Evolutionary conservation across 352 stramenopile species (phyloP).

Genomic region (Pythium folliculosum): DNA sequence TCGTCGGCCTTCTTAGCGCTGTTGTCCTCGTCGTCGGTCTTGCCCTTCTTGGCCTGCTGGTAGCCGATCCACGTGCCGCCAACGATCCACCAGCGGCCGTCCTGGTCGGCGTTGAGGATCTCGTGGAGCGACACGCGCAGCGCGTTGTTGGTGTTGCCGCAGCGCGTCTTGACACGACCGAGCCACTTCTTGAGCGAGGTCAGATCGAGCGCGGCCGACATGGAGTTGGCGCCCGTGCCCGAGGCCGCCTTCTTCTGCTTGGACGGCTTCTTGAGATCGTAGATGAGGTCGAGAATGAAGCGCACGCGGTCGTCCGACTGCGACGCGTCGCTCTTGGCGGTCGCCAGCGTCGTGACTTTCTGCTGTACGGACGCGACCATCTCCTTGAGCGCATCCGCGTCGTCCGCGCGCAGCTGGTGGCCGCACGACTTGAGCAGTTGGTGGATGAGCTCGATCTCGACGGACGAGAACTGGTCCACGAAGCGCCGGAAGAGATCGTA

Average conservation of each 20-base stretch:
- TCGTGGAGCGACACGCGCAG: constrained; percentile 76
- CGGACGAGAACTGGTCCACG: constrained; percentile 64
- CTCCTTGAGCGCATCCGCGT: constrained; percentile 80
- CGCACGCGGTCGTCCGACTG: constrained; percentile 58
- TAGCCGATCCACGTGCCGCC: constrained; percentile 93
- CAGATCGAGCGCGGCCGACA: constrained; percentile 62
- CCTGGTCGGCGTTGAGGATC: constrained; percentile 77
- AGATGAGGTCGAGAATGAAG: constrained; percentile 95
- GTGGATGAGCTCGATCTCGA: constrained; percentile 89
- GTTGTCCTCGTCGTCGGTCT: constrained; percentile 20
- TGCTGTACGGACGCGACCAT: constrained; percentile 85
- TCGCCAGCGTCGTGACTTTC: constrained; percentile 48
- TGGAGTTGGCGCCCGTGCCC: constrained; percentile 17
- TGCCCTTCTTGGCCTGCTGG: constrained; percentile 36
- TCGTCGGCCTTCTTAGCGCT: constrained; percentile 22
- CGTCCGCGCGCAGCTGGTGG: constrained; percentile 81
- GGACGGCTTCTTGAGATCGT: constrained; percentile 95
- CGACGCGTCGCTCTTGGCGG: constrained; percentile 28
- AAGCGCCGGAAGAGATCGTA: constrained; percentile 90
- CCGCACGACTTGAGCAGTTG: constrained; percentile 82
- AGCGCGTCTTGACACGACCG: constrained; percentile 94
- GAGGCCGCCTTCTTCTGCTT: constrained; percentile 75
- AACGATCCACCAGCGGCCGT: constrained; percentile 96
- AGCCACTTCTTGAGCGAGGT: constrained; percentile 92
- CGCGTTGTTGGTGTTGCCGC: constrained; percentile 71